A percentile compares a stretch with the other conserved stretches of the same genome.
phyloP scores from a whole-genome alignment of 148 eudicot genomes.

The Persicaria maculosa region DNA sequence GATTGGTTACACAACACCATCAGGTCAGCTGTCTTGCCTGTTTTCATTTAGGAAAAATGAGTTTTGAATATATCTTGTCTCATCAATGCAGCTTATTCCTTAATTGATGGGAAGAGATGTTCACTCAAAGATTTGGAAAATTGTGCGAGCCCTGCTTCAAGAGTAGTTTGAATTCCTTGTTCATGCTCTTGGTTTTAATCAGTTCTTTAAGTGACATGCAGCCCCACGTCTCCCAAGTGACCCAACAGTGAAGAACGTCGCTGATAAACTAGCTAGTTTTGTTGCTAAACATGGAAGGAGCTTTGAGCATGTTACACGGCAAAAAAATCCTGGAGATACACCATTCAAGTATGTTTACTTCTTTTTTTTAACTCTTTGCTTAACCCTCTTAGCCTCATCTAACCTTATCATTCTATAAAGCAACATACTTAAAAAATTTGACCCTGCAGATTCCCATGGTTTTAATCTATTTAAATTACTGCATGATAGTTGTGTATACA shows the following conservation, averaged over 20 bases:
- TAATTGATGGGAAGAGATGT: constrained; percentile 46
- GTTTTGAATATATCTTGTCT: constrained; percentile 15
- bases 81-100: constrained; percentile 13
- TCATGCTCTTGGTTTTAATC: constrained; percentile 94
- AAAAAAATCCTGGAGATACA: constrained; percentile 94
- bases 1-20: constrained; percentile 7
- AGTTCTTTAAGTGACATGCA: constrained; percentile 99
- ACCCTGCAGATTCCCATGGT: background rate
- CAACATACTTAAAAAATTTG: background rate
- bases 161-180: constrained; percentile 82
- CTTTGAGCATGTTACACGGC: constrained; percentile 83
- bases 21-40: constrained; percentile 16
- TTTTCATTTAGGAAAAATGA: constrained; percentile 15
- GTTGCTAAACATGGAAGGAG: constrained; percentile 96
- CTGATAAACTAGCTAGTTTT: constrained; percentile 94
- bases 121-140: constrained; percentile 77
- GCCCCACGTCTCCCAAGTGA: constrained; percentile 93
- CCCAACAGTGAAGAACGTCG: constrained; percentile 88
- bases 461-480: background rate
- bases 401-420: background rate
- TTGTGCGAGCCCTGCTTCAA: constrained; percentile 78
- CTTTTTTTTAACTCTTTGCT: background rate
- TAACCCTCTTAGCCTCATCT: background rate
- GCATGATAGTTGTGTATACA: background rate
- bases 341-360: constrained; percentile 71